Percentiles rank a stretch among this genome's conserved stretches.
Evolutionary conservation across 129 eudicot species (phyloP).

Genomic region (Lactuca saligna): DNA sequence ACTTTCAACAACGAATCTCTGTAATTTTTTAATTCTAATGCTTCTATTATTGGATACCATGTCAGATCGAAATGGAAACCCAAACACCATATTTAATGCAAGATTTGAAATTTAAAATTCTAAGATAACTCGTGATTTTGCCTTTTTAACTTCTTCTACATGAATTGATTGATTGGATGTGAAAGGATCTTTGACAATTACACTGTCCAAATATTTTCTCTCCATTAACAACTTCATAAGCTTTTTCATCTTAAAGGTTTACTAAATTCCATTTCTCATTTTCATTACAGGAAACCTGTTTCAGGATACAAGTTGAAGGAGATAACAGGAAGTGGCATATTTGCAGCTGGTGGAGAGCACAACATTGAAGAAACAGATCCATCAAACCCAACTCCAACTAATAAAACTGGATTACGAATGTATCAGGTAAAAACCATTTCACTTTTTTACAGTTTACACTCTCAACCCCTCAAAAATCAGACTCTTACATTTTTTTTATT

Average conservation of each 20-base stretch:
- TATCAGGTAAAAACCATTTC: conserved; percentile 60
- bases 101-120: conserved; percentile 3
- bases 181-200: conserved; percentile 1
- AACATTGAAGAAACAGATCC: conserved; percentile 49
- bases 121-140: neutral
- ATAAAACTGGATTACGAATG: conserved; percentile 86
- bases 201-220: neutral
- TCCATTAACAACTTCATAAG: neutral
- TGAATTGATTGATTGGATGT: too few species aligned
- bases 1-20: neutral
- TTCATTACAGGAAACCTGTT: conserved; percentile 70
- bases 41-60: neutral
- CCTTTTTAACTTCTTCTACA: neutral
- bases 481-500: neutral
- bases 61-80: neutral
- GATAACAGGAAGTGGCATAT: conserved; percentile 81
- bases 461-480: neutral
- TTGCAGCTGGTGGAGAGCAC: conserved; percentile 54
- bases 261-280: neutral
- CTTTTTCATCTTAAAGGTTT: neutral
- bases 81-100: neutral
- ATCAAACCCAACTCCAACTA: conserved; percentile 43
- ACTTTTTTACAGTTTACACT: neutral
- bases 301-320: conserved; percentile 77
- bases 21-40: neutral